phyloP scores from a whole-genome alignment of 2,329 filamentous ascomycete species.

The Leptographium galeiforme region DNA sequence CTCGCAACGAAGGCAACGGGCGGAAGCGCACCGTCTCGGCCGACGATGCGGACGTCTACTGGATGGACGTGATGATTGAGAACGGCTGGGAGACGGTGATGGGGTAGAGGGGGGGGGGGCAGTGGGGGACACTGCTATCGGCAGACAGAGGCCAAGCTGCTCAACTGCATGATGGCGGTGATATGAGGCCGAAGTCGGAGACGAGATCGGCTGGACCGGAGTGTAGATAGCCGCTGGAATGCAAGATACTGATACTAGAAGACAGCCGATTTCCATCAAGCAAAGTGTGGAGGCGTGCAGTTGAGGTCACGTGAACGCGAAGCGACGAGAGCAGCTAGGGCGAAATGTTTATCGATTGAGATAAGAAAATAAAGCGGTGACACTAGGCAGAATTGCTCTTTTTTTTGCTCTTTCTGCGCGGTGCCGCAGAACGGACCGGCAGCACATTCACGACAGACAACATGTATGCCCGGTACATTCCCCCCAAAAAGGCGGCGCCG shows the following conservation, averaged over 20 bases:
- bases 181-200: no score
- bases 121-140: no score
- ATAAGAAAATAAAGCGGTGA: slow-evolving; percentile 7
- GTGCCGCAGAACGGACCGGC: not conserved
- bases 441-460: not conserved
- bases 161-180: not conserved
- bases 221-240: no score
- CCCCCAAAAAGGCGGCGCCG: slow-evolving; percentile 15
- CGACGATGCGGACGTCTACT: slow-evolving; percentile 30
- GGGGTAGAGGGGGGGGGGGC: slow-evolving; percentile 3
- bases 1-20: not conserved
- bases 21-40: slow-evolving; percentile 9
- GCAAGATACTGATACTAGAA: no score
- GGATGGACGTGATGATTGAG: slow-evolving; percentile 43
- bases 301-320: no score
- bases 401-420: not conserved
- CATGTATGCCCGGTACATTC: slow-evolving; percentile 24
- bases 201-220: no score
- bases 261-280: no score
- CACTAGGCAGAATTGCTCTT: not conserved
- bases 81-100: slow-evolving; percentile 36
- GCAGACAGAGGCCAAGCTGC: not conserved
- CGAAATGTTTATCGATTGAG: slow-evolving; percentile 3
- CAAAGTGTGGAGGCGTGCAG: no score
- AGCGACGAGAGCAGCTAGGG: no score